Evolutionary conservation across 2,329 filamentous ascomycete species (phyloP).

Genomic region (Fusarium bactridioides): DNA sequence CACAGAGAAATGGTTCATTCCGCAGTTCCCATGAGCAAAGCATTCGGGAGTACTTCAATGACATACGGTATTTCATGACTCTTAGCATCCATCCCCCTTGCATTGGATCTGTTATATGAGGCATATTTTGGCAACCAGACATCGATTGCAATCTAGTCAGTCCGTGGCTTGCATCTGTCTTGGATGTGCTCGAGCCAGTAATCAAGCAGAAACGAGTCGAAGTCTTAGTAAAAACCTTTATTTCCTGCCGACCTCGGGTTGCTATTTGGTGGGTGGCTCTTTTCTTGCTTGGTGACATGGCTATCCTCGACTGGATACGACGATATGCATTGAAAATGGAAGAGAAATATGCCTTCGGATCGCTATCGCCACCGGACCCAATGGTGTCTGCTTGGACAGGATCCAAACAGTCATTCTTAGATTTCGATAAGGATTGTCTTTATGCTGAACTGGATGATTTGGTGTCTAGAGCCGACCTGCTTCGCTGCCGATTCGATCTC

Average conservation of each 20-base stretch:
- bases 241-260: background rate
- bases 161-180: background rate
- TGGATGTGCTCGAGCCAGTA: background rate
- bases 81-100: background rate
- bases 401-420: background rate
- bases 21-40: background rate
- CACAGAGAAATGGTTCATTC: background rate
- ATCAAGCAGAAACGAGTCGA: background rate
- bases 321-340: background rate
- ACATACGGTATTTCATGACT: slow-evolving; percentile 4
- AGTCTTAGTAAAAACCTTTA: background rate
- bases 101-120: background rate
- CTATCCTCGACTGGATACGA: background rate
- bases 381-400: background rate
- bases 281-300: background rate
- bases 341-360: background rate
- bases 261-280: background rate
- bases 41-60: background rate
- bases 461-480: background rate
- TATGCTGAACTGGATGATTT: background rate
- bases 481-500: background rate
- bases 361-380: background rate
- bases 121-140: background rate
- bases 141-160: slow-evolving; percentile 2
- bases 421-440: background rate